Evolutionary conservation across 768 basidiomycete genomes (phyloP).

Genomic region (Hypsizygus marmoreus): DNA sequence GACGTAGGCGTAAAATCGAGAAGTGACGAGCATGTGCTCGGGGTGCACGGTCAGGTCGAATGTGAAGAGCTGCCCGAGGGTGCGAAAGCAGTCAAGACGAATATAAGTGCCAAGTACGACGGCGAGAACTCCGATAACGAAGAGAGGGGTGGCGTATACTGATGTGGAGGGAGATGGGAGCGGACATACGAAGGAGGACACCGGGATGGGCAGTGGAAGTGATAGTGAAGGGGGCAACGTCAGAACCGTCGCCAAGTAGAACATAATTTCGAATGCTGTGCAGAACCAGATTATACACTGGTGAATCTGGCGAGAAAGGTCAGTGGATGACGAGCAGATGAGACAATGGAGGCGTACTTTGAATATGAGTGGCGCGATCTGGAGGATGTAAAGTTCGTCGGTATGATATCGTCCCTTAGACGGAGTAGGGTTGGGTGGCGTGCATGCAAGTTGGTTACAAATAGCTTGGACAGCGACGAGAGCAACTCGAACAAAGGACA

Average conservation of each 20-base stretch:
- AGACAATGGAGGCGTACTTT: slow-evolving; percentile 31
- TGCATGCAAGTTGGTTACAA: slow-evolving; percentile 46
- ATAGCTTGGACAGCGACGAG: slow-evolving; percentile 44
- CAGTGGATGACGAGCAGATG: not conserved
- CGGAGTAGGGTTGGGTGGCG: slow-evolving; percentile 51
- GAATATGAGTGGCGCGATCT: slow-evolving; percentile 50
- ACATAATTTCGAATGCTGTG: slow-evolving; percentile 20
- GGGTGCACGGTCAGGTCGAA: slow-evolving; percentile 51
- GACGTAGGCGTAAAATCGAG: slow-evolving; percentile 44
- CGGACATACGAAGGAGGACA: slow-evolving; percentile 30
- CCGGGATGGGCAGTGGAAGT: slow-evolving; percentile 32
- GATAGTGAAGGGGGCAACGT: slow-evolving; percentile 23
- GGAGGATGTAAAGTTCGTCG: slow-evolving; percentile 42
- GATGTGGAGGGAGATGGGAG: slow-evolving; percentile 22
- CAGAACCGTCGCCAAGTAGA: slow-evolving; percentile 16
- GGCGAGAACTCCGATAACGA: slow-evolving; percentile 36
- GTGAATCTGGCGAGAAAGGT: slow-evolving; percentile 12
- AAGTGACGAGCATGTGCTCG: slow-evolving; percentile 43
- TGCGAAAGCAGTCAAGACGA: slow-evolving; percentile 45
- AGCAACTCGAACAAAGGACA: slow-evolving; percentile 42
- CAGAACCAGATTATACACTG: slow-evolving; percentile 22
- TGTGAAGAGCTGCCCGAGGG: slow-evolving; percentile 48
- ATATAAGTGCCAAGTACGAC: slow-evolving; percentile 38
- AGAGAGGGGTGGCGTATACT: slow-evolving; percentile 28
- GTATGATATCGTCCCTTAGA: slow-evolving; percentile 47